Evolutionary conservation across 805 yeast genomes (phyloP).

Genomic region (Suhomyces canberraensis): DNA sequence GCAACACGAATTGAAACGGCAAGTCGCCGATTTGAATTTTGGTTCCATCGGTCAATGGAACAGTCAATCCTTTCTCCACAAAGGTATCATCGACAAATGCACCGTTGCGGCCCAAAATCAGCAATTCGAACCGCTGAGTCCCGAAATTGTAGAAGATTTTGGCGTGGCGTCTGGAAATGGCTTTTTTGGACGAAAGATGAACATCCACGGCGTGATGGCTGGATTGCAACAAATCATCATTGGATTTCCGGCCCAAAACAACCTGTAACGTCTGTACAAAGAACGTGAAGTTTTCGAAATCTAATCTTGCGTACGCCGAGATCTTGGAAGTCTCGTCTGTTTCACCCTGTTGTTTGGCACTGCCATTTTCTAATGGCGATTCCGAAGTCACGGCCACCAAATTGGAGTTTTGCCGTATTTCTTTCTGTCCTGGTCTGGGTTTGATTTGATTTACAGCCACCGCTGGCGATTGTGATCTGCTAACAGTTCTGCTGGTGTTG

Average conservation of each 20-base stretch:
- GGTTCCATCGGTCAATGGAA: slow-evolving; percentile 77
- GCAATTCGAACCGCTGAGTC: slow-evolving; percentile 87
- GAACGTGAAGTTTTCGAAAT: slow-evolving; percentile 89
- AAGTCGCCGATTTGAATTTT: slow-evolving; percentile 92
- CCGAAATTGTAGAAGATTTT: slow-evolving; percentile 96
- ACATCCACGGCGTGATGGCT: slow-evolving; percentile 82
- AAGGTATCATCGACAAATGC: slow-evolving; percentile 92
- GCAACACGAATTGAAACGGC: slow-evolving; percentile 82
- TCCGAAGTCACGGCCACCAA: slow-evolving; percentile 18
- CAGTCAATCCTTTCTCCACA: slow-evolving; percentile 87
- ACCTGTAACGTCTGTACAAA: slow-evolving; percentile 96
- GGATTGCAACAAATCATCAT: slow-evolving; percentile 49
- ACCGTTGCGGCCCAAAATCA: slow-evolving; percentile 92
- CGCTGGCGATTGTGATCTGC: slow-evolving; percentile 15
- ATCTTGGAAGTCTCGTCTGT: slow-evolving; percentile 29
- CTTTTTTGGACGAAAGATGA: slow-evolving; percentile 87
- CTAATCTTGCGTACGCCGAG: slow-evolving; percentile 71
- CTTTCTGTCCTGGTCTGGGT: slow-evolving; percentile 2
- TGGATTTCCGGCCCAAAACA: slow-evolving; percentile 80
- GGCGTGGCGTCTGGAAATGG: slow-evolving; percentile 91
- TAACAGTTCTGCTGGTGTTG: slow-evolving; percentile 9
- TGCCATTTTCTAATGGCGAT: neutral
- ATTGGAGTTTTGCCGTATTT: slow-evolving; percentile 14
- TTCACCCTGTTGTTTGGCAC: slow-evolving; percentile 4
- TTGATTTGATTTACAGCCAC: neutral